Evolutionary conservation across 306 rosid genomes (phyloP).

Genomic region (Cyclanthera cordifolia): DNA sequence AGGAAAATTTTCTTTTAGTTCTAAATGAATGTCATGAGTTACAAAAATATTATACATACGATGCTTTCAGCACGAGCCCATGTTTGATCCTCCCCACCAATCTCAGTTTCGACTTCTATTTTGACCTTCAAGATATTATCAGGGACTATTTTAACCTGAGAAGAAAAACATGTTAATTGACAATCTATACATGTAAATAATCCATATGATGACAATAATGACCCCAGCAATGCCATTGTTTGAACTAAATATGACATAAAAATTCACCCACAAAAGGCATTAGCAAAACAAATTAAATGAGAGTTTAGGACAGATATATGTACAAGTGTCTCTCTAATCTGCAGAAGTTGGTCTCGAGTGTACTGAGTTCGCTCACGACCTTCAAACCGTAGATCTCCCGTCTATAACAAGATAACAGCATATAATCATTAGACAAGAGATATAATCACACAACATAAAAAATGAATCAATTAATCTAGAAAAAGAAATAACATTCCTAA

Average conservation of each 20-base stretch:
- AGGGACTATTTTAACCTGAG: constrained; percentile 18
- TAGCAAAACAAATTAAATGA: not conserved
- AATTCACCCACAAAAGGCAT: not conserved
- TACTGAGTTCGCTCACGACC: constrained; percentile 25
- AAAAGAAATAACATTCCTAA: too few relatives aligned
- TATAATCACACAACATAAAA: not conserved
- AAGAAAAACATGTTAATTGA: not conserved
- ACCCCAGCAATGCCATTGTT: not conserved
- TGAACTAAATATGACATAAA: constrained; percentile 4
- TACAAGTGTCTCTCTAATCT: constrained; percentile 24
- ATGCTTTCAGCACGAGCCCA: constrained; percentile 26
- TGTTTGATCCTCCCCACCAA: constrained; percentile 23
- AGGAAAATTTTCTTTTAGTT: not conserved
- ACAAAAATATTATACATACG: constrained; percentile 18
- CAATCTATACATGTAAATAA: not conserved
- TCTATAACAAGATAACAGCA: constrained; percentile 9
- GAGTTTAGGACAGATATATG: not conserved
- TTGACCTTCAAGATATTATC: constrained; percentile 30
- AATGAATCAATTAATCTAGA: not conserved
- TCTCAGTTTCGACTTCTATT: constrained; percentile 26
- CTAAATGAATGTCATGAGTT: not conserved
- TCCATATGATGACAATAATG: not conserved
- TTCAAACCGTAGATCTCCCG: constrained; percentile 28
- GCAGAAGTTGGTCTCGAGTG: constrained; percentile 29
- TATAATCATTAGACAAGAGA: not conserved